A percentile compares a stretch with the other conserved stretches of the same genome.
These are phyloP conservation scores for Oryza coarctata DNA, from an alignment of 176 grass and related monocot species.

Conservation along the genomic window DNA sequence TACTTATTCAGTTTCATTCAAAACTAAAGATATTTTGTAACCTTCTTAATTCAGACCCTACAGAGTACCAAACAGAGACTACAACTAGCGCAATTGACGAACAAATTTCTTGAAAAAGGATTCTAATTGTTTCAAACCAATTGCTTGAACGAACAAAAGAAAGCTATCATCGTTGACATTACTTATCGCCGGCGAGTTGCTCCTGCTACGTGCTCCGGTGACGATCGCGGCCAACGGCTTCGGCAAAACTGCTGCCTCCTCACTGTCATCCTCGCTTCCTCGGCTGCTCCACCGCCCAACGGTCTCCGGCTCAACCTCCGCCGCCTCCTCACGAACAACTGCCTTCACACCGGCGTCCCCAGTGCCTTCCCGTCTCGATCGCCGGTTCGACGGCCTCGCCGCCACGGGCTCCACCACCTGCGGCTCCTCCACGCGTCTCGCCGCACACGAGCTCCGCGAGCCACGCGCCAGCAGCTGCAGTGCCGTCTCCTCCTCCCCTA, in stretches of 20 bases:
- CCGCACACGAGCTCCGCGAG: constrained; percentile 28
- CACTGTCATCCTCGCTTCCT: constrained; percentile 34
- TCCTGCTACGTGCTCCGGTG: constrained; percentile 33
- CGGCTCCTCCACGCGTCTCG: constrained; percentile 8
- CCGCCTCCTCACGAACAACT: not conserved
- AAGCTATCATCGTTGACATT: constrained; percentile 31
- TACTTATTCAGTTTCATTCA: not conserved
- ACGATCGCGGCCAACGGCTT: constrained; percentile 17
- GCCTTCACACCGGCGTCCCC: not conserved
- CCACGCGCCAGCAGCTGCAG: constrained; percentile 33
- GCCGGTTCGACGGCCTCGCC: constrained; percentile 33
- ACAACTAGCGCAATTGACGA: not conserved
- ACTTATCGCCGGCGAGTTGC: constrained; percentile 58
- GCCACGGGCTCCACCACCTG: not conserved
- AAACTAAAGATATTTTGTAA: not conserved
- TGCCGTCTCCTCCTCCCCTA: constrained; percentile 5
- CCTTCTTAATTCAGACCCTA: not conserved
- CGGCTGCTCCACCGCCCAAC: constrained; percentile 26
- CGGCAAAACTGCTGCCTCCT: constrained; percentile 11
- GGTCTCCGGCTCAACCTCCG: constrained; percentile 10
- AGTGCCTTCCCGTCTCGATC: constrained; percentile 32
- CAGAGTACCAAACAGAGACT: not conserved
- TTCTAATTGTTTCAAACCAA: not conserved
- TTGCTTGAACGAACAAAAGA: not conserved
- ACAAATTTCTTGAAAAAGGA: not conserved